Percentiles rank a stretch among this genome's conserved stretches.
Evolutionary conservation across 2,329 filamentous ascomycete species (phyloP).

Genomic region (Arthrobotrys conoides): DNA sequence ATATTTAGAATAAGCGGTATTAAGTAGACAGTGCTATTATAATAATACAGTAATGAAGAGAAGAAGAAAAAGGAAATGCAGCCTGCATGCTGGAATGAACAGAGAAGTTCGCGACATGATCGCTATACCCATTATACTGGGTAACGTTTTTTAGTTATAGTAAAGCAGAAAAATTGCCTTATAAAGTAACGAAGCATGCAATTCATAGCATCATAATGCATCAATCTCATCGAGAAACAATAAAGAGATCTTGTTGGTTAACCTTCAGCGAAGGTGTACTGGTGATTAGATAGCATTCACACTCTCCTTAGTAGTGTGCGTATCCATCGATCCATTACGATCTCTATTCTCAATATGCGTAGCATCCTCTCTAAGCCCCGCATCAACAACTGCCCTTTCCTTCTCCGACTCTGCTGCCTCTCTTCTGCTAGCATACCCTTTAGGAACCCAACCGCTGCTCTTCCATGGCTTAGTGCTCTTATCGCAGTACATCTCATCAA

Average conservation of each 20-base stretch:
- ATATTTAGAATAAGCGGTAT: too few species aligned
- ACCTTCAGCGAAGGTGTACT: background rate
- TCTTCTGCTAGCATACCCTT: constrained; percentile 68
- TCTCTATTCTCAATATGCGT: constrained; percentile 44
- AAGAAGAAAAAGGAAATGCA: too few species aligned
- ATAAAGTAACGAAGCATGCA: background rate
- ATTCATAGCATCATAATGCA: constrained; percentile 3
- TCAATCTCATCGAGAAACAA: background rate
- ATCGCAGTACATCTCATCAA: constrained; percentile 82
- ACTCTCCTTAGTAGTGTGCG: constrained; percentile 52
- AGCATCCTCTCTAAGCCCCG: constrained; percentile 44
- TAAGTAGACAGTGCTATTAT: too few species aligned
- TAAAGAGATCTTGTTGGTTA: background rate
- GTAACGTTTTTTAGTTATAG: background rate
- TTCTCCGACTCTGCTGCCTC: constrained; percentile 62
- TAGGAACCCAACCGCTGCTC: constrained; percentile 72
- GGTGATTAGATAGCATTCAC: constrained; percentile 27
- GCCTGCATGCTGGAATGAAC: too few species aligned
- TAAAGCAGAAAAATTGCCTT: background rate
- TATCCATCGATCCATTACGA: constrained; percentile 44
- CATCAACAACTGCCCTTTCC: constrained; percentile 43
- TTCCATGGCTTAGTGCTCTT: constrained; percentile 74
- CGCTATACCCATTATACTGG: background rate
- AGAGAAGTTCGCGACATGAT: too few species aligned
- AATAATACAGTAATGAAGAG: too few species aligned